Evolutionary conservation across 192 early-diverging fungal species (phyloP), one percentile per base, ranked within the genome.

Genomic region (Coemansia reversa): DNA sequence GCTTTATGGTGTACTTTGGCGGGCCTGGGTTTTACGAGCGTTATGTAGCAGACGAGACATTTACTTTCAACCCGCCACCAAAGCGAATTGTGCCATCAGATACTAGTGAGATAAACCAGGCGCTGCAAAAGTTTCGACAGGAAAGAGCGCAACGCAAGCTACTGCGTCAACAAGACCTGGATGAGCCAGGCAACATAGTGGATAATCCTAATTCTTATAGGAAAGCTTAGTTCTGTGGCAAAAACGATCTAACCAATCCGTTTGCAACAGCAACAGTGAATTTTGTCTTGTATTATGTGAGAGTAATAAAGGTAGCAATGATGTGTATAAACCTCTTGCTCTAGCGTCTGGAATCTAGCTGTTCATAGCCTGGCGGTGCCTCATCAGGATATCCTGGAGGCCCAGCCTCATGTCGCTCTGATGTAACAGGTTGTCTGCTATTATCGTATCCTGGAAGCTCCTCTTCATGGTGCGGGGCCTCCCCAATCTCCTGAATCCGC

Each of bases 1-100:
- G 63, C 32, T 76, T 76, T 51, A 81, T 81, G 79, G 74, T 81
- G 49, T 81, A 81, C 47, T 76, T 81, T 70, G 79, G 79, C 47
- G 79, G 74, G 8, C 79, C 79, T 9, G 65, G 74, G 30, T 81
- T 81, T 51, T 81, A 81, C 48, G 73, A 75, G 64, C 62, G 70
- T 45, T 81, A 69, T 45, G 79, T 81, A 35, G 79, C 77, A 16
- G 72, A 74, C 48, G 71, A 80, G 6, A 57, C 69, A n/a, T 74
- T 61, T 51, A 63, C 61, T 30, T 80, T 74, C 65, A 74, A 66
- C 51, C 67, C 77, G 18, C 77, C 77, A 32, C 77, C 72, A 49
- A 65, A 68, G 68, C 16, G 51, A 9, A 63, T 58, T 11, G 20
- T 80, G 35, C 77, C 77, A 7, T 71, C 68, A 30, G 77, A 80